Base-by-base conservation (phyloP, 768 basidiomycete species). In the Trametes cinnabarina region DNA sequence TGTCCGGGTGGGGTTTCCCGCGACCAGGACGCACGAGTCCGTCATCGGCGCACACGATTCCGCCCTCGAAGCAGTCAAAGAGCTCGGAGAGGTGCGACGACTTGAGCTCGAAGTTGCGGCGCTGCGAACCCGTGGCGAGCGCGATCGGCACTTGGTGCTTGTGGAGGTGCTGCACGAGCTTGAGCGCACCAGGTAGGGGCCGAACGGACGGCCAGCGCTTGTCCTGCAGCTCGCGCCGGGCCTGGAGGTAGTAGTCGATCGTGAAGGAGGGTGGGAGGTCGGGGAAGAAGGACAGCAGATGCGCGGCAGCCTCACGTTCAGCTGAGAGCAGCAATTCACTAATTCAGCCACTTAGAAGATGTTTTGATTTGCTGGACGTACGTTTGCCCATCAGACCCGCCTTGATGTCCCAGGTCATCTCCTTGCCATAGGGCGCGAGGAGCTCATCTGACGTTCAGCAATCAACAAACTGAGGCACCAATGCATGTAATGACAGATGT, bases 331-430 rank as follows among this genome's bases (percentile, higher is more conserved):
- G 39, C 15, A 30, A 40, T 30, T 19, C 25, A 5, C 35, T 43
- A 23, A 47, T 28, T 34, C n/a, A 15, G 15, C 11, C 11, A 32
- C 10, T 20, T 17, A 3, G 19, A 42, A 26, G 15, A 12, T 11
- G 26, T n/a, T 61, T 15, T 25, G 35, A 25, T 43, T 22, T 26
- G 47, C 20, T 42, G 42, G n/a, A 70, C 77, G 53, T 47, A 90
- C 91, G 82, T 77, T 88, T 90, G 53, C 92, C 92, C 92, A 93
- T 94, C 56, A 88, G 82, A 0, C 87, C 88, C n/a, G 88, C 85
- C 68, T 93, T 92, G 56, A 93, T 90, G 55, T 90, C 86, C 90
- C 90, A 92, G 3, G 88, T 89, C 87, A 94, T 90, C 61, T 82
- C 73, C 60, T 84, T 85, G 25, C 89, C 90, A 65, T 87, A 86